Conservation (phyloP, 2,329 filamentous ascomycete genomes). For the Nemania sp. region DNA sequence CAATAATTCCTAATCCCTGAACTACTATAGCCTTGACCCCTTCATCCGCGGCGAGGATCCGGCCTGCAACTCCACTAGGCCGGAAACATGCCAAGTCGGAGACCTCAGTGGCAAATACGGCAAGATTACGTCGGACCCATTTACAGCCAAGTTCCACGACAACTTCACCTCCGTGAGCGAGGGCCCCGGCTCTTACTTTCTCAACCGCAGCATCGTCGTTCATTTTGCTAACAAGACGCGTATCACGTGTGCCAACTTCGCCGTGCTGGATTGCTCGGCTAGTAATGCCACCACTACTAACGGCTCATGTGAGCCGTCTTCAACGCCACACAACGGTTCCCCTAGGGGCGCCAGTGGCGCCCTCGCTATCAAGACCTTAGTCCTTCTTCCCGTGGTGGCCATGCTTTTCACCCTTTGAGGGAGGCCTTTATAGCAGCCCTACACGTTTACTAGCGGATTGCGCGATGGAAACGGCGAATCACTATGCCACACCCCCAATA, state of each 20-base stretch:
- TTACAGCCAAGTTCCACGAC: constrained; percentile 65
- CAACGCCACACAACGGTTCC: constrained; percentile 10
- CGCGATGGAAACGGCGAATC: constrained; percentile 6
- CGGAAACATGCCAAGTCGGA: constrained; percentile 78
- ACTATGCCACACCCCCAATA: constrained; percentile 13
- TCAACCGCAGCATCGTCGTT: constrained; percentile 72
- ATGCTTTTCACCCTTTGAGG: constrained; percentile 42
- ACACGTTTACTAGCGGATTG: not conserved
- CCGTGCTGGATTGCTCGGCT: constrained; percentile 43
- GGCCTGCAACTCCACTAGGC: constrained; percentile 67
- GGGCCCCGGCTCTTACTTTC: constrained; percentile 69
- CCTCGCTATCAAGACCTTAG: constrained; percentile 40
- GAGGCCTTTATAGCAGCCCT: not conserved
- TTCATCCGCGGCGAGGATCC: constrained; percentile 72
- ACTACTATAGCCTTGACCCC: constrained; percentile 67
- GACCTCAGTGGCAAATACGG: constrained; percentile 82
- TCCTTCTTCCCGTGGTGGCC: constrained; percentile 42
- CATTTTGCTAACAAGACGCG: constrained; percentile 74
- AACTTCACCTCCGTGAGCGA: constrained; percentile 66
- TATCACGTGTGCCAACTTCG: constrained; percentile 74
- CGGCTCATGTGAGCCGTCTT: constrained; percentile 2
- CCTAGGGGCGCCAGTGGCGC: constrained; percentile 18
- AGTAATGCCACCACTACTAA: constrained; percentile 37
- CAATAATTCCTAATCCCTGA: constrained; percentile 13
- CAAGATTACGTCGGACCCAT: constrained; percentile 65